A percentile compares a stretch with the other conserved stretches of the same genome.
Evolutionary conservation across 2,329 filamentous ascomycete genomes (phyloP).

Genomic region (Pseudogymnoascus sp.): DNA sequence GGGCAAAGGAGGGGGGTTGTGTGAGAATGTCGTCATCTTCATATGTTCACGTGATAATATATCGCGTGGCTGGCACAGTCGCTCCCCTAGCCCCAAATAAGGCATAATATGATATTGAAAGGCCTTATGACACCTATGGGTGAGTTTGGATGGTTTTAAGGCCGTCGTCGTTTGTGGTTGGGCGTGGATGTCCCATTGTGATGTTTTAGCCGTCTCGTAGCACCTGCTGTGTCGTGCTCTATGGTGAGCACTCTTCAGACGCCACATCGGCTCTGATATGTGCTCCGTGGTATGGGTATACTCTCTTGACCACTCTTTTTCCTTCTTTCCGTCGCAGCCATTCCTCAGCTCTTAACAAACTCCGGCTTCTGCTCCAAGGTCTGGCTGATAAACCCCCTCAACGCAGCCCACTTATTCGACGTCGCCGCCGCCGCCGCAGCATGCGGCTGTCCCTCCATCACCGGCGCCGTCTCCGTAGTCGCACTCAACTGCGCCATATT

Average conservation of each 20-base stretch:
- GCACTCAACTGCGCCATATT: slow-evolving; percentile 67
- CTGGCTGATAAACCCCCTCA: slow-evolving; percentile 75
- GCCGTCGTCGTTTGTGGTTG: not conserved
- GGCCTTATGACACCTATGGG: not conserved
- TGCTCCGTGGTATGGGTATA: not conserved
- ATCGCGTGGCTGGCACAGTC: not conserved
- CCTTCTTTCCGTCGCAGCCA: not conserved
- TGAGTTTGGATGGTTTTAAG: not conserved
- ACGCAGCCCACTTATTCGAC: slow-evolving; percentile 66
- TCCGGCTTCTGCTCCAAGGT: slow-evolving; percentile 86
- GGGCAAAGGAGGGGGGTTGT: not conserved
- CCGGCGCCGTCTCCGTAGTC: slow-evolving; percentile 31
- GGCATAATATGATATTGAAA: not conserved
- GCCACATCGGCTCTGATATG: not conserved
- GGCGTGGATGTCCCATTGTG: not conserved
- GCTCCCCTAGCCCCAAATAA: not conserved
- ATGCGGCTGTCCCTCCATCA: slow-evolving; percentile 17
- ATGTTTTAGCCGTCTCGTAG: not conserved
- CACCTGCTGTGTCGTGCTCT: not conserved
- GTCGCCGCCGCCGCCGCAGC: slow-evolving; percentile 28
- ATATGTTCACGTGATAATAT: slow-evolving; percentile 1
- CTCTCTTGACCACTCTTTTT: not conserved
- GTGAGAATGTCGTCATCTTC: not conserved
- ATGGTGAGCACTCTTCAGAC: not conserved
- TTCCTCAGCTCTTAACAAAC: slow-evolving; percentile 39